These are phyloP conservation scores for Phytophthora chlamydospora DNA, from an alignment of 352 stramenopile species.

Conservation along the genomic window DNA sequence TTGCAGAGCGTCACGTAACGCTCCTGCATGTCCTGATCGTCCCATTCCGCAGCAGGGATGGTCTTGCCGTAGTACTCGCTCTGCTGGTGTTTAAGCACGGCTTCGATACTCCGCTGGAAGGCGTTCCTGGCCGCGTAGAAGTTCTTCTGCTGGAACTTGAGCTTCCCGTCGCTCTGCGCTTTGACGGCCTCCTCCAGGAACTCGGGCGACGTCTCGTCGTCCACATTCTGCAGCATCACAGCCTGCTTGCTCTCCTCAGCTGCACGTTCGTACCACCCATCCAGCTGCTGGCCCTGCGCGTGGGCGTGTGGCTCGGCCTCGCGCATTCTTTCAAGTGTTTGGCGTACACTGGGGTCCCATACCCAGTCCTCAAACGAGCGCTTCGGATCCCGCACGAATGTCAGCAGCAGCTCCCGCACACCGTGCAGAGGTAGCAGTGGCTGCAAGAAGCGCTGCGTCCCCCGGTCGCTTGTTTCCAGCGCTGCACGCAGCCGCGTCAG, in stretches of 20 bases:
- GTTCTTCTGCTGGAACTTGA: constrained; percentile 66
- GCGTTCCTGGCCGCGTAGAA: constrained; percentile 74
- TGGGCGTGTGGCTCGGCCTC: constrained; percentile 31
- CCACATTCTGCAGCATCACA: constrained; percentile 21
- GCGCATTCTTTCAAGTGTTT: constrained; percentile 59
- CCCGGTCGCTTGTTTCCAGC: constrained; percentile 50
- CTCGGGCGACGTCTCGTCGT: constrained; percentile 29
- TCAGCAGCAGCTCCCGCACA: constrained; percentile 74
- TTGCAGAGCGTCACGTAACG: constrained; percentile 73
- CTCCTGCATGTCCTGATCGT: constrained; percentile 43
- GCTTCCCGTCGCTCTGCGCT: constrained; percentile 64
- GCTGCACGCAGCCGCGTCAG: constrained; percentile 43
- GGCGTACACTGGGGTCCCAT: constrained; percentile 67
- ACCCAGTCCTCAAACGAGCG: constrained; percentile 79
- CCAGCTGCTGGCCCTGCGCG: constrained; percentile 33
- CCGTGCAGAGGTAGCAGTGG: constrained; percentile 63
- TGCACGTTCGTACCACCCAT: constrained; percentile 53
- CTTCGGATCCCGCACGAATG: constrained; percentile 65
- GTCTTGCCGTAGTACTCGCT: constrained; percentile 54
- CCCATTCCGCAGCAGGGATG: constrained; percentile 43
- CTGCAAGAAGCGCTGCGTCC: constrained; percentile 61
- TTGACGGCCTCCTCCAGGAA: constrained; percentile 48
- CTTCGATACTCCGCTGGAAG: constrained; percentile 56
- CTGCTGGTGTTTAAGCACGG: constrained; percentile 47
- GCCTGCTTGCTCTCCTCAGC: constrained; percentile 28